Evolutionary conservation across 2,329 filamentous ascomycete genomes (phyloP).

Genomic region (Aspergillus sp.): DNA sequence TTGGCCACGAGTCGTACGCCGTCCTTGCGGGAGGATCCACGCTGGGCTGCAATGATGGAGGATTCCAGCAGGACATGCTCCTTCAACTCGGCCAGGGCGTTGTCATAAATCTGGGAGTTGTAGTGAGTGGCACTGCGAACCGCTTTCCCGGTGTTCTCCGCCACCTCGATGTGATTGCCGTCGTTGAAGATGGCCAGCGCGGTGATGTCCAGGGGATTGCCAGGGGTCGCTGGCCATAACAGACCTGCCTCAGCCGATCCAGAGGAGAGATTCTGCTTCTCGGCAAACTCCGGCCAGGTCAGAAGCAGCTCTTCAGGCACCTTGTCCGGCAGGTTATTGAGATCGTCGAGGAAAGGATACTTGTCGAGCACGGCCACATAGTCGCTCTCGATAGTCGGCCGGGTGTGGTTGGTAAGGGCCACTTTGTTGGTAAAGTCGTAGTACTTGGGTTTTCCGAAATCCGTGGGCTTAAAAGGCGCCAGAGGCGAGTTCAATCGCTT

Average conservation of each 20-base stretch:
- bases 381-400: conserved; percentile 18
- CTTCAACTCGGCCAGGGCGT: background rate
- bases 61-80: background rate
- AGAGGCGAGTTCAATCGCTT: conserved; percentile 20
- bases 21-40: background rate
- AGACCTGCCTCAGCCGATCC: background rate
- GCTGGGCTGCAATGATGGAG: background rate
- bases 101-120: background rate
- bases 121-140: background rate
- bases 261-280: background rate
- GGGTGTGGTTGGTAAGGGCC: background rate
- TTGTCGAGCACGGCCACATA: conserved; percentile 11
- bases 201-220: background rate
- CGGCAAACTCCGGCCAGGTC: background rate
- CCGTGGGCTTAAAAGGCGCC: background rate
- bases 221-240: background rate
- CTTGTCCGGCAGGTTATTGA: conserved; percentile 14
- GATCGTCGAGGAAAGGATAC: conserved; percentile 1
- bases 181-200: background rate
- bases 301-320: conserved; percentile 12
- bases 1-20: background rate
- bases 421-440: background rate
- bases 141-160: background rate
- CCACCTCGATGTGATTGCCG: background rate
- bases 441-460: background rate